Base-by-base conservation (phyloP, 257 asterid genomes). In the Nemophila menziesii region DNA sequence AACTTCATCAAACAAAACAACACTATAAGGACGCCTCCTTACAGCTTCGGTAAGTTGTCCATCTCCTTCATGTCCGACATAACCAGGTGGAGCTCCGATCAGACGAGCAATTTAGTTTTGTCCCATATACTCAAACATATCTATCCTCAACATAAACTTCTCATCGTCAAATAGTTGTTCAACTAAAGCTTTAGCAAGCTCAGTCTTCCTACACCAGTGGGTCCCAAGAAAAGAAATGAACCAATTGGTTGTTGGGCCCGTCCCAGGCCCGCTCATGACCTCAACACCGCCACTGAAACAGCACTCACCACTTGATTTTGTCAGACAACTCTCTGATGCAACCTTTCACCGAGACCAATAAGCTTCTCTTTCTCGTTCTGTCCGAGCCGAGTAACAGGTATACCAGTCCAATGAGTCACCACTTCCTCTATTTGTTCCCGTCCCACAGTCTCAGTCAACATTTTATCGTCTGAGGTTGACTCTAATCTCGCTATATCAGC, bases 81-180 rank as follows among this genome's bases (percentile, higher is more conserved):
- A n/a, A n/a, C 98, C 96, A 23, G 93, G 98, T 5, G 98, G 96
- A 57, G 98, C 87, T 11, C 98, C 98, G 37, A 89, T 89, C 37
- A 84, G 27, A 0, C 96, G 71, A 11, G 94, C 82, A 51, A 89
- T 92, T 0, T 95, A 84, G 56, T 84, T 94, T n/a, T 84, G 94
- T 57, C 84, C 96, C 98, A 89, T 89, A 69, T 89, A 84, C 53
- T 89, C 96, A 0, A 93, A 81, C 98, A 89, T 89, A 46, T 89
- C 96, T 0, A 89, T 84, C 46, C 96, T 62, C 1, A 84, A 68
- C 74, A 84, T 71, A 39, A 89, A 55, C 7, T 63, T 84, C 36
- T 84, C 96, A 38, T 89, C 93, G 7, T 89, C 96, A 29, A 84
- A 89, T 5, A 89, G 72, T 58, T 80, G 98, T 59, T 89, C 96